Conservation (phyloP, 169 alveolate species). For the Prorocentrum cordatum region DNA sequence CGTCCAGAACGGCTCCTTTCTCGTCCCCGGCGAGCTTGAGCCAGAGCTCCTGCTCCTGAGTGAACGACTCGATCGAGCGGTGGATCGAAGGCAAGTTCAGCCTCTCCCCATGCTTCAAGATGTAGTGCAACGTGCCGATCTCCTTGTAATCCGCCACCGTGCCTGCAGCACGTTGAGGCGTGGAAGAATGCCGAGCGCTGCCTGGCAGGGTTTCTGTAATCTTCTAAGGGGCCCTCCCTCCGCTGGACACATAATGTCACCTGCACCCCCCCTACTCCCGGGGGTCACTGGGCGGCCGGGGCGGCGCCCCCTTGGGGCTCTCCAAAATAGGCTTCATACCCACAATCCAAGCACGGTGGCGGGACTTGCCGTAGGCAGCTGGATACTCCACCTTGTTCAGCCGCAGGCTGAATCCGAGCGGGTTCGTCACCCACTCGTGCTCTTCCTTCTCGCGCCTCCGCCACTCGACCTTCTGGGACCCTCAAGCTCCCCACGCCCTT, state of each 20-base stretch:
- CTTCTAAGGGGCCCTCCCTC: too few species aligned
- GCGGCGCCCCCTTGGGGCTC: too few species aligned
- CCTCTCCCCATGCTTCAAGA: slow-evolving; percentile 18
- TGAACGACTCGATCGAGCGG: slow-evolving; percentile 43
- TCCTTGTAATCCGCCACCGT: slow-evolving; percentile 31
- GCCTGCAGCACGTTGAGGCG: too few species aligned
- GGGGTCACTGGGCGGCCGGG: too few species aligned
- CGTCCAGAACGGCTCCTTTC: not conserved
- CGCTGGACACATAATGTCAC: too few species aligned
- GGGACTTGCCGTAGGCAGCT: too few species aligned
- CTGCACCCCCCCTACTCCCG: too few species aligned
- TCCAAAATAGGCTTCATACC: too few species aligned
- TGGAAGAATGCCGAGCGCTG: too few species aligned
- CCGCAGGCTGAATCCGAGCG: slow-evolving; percentile 31
- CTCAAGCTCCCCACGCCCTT: too few species aligned
- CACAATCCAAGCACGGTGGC: too few species aligned
- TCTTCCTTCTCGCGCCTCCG: slow-evolving; percentile 62
- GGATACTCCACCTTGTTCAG: slow-evolving; percentile 4
- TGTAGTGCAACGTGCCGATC: slow-evolving; percentile 45
- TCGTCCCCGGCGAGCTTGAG: slow-evolving; percentile 62
- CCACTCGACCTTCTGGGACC: slow-evolving; percentile 66
- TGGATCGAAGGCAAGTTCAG: slow-evolving; percentile 37
- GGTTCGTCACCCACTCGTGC: slow-evolving; percentile 69
- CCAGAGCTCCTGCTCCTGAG: slow-evolving; percentile 56
- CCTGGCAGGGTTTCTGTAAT: too few species aligned